Evolutionary conservation across 192 early-diverging fungal species (phyloP).

Genomic region (Backusella luteola): DNA sequence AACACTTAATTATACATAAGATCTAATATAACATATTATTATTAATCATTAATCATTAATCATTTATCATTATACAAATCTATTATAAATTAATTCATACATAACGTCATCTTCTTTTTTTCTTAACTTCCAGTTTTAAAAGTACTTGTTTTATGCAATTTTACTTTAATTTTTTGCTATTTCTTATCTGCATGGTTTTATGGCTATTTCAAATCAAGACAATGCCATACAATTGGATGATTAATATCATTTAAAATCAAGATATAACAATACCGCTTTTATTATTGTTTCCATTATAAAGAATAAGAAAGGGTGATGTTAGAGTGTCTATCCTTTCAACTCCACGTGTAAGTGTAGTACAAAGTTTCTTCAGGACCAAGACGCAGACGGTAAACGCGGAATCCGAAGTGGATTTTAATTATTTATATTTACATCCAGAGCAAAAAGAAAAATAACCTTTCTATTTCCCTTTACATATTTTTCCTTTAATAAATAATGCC

Average conservation of each 20-base stretch:
- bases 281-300: not conserved
- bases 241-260: not conserved
- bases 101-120: not conserved
- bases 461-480: not conserved
- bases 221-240: not conserved
- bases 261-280: not conserved
- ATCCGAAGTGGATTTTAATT: constrained; percentile 1
- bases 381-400: not conserved
- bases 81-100: no score
- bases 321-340: not conserved
- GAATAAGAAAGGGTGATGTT: not conserved
- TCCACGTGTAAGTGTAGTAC: not conserved
- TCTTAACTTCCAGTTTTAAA: not conserved
- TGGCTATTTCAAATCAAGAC: not conserved
- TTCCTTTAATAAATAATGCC: not conserved
- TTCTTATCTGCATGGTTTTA: not conserved
- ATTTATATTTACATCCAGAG: not conserved
- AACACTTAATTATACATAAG: not conserved
- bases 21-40: not conserved
- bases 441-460: not conserved
- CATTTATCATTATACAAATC: not conserved
- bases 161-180: not conserved
- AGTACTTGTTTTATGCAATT: not conserved
- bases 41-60: not conserved
- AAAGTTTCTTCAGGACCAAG: not conserved